Evolutionary conservation across 2,329 filamentous ascomycete genomes (phyloP).

Genomic region (Lasiodiplodia sp.): DNA sequence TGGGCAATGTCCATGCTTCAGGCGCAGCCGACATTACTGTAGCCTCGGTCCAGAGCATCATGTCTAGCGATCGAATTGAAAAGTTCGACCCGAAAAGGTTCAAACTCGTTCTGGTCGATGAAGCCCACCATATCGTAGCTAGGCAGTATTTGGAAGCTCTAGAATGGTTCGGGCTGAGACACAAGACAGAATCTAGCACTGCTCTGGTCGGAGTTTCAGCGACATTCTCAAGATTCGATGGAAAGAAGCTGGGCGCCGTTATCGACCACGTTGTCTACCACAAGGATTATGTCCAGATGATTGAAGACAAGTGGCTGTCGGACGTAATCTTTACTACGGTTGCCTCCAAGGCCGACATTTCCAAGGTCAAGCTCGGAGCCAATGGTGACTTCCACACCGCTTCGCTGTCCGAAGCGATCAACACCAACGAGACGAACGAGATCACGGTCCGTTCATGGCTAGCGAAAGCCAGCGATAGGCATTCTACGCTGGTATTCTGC

Average conservation of each 20-base stretch:
- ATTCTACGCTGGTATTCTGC: constrained; percentile 92
- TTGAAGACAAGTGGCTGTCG: constrained; percentile 89
- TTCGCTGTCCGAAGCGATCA: constrained; percentile 83
- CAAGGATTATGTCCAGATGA: constrained; percentile 82
- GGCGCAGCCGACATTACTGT: constrained; percentile 91
- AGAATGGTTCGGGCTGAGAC: constrained; percentile 76
- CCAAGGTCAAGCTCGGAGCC: constrained; percentile 65
- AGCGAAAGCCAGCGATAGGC: constrained; percentile 73
- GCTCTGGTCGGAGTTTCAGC: constrained; percentile 90
- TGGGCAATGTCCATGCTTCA: constrained; percentile 79
- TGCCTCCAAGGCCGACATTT: constrained; percentile 80
- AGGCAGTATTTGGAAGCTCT: constrained; percentile 77
- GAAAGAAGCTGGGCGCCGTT: constrained; percentile 78
- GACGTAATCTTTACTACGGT: constrained; percentile 96
- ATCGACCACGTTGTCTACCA: constrained; percentile 98
- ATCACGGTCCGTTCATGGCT: constrained; percentile 88
- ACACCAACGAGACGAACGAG: constrained; percentile 81
- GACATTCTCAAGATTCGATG: constrained; percentile 80
- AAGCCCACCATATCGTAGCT: constrained; percentile 96
- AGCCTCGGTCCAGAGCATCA: constrained; percentile 86
- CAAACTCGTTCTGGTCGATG: constrained; percentile 93
- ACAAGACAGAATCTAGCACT: constrained; percentile 49
- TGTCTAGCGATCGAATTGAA: constrained; percentile 74
- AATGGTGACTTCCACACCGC: constrained; percentile 81
- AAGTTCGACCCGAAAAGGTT: constrained; percentile 83